Conservation (phyloP, 1,284 basidiomycete genomes). For the Microbotryum violaceum region DNA sequence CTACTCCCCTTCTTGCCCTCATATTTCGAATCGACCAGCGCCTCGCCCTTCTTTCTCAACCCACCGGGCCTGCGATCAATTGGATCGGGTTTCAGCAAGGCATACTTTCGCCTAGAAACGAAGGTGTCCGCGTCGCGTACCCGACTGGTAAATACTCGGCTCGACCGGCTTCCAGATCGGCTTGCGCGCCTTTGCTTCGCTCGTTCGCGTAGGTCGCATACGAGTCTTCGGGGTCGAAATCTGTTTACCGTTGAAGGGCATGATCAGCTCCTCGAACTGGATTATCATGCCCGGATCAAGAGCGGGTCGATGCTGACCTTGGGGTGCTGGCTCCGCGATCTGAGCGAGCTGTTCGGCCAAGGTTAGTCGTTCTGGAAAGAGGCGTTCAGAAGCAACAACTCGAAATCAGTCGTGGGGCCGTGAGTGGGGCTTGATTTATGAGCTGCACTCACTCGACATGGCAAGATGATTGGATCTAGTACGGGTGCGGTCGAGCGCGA, state of each 20-base stretch:
- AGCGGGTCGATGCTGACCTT: constrained; percentile 46
- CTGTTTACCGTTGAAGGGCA: constrained; percentile 41
- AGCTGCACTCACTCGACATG: not conserved
- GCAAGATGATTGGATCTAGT: constrained; percentile 5
- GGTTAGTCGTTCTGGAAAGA: constrained; percentile 39
- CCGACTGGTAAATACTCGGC: constrained; percentile 78
- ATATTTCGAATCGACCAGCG: constrained; percentile 53
- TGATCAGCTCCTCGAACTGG: not conserved
- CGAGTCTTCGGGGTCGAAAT: constrained; percentile 68
- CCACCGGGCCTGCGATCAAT: constrained; percentile 53
- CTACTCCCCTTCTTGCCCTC: constrained; percentile 58
- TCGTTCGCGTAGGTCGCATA: constrained; percentile 41
- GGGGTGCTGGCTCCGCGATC: constrained; percentile 61
- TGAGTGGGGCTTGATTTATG: not conserved
- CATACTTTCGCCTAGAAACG: too few species aligned
- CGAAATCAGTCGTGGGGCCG: not conserved
- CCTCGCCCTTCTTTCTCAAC: constrained; percentile 53
- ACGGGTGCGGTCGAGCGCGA: not conserved
- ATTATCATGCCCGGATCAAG: too few species aligned
- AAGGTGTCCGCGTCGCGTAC: constrained; percentile 45
- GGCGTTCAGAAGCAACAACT: not conserved
- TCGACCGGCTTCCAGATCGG: constrained; percentile 46
- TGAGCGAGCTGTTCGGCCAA: constrained; percentile 74
- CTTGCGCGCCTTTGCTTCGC: constrained; percentile 28
- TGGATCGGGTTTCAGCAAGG: too few species aligned